These are phyloP conservation scores for Jamesozyma jinghongensis DNA, from an alignment of 805 yeast genomes.

Conservation along the genomic window DNA sequence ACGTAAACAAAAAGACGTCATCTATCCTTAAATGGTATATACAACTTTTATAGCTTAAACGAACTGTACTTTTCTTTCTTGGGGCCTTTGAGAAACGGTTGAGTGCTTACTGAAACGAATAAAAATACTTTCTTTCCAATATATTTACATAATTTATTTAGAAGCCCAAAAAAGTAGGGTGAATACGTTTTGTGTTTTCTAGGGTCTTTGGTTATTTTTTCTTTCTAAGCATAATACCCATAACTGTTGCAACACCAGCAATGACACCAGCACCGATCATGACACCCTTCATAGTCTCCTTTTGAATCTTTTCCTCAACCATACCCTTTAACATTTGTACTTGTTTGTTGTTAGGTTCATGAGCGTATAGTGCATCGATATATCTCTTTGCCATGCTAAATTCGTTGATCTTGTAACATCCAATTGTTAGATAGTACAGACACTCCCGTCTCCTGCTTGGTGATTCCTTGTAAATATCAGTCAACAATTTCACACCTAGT, in stretches of 20 bases:
- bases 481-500: slow-evolving; percentile 68
- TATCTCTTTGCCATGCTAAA: slow-evolving; percentile 78
- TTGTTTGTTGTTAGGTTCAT: slow-evolving; percentile 81
- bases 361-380: slow-evolving; percentile 61
- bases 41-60: too few species aligned
- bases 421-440: slow-evolving; percentile 77
- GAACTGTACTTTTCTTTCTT: too few species aligned
- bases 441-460: slow-evolving; percentile 84
- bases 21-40: too few species aligned
- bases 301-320: slow-evolving; percentile 76
- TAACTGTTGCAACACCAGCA: slow-evolving; percentile 68
- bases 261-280: slow-evolving; percentile 80
- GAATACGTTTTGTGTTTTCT: too few species aligned
- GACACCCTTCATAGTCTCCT: slow-evolving; percentile 81
- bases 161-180: too few species aligned
- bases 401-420: slow-evolving; percentile 83
- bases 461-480: slow-evolving; percentile 60
- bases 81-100: too few species aligned
- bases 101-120: too few species aligned
- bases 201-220: slow-evolving; percentile 9
- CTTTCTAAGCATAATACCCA: slow-evolving; percentile 19
- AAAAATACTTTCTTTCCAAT: too few species aligned
- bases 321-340: slow-evolving; percentile 61
- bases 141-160: too few species aligned
- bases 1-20: too few species aligned